These are phyloP conservation scores for Peniophora sp. DNA, from an alignment of 1,284 basidiomycete genomes.

Conservation along the genomic window DNA sequence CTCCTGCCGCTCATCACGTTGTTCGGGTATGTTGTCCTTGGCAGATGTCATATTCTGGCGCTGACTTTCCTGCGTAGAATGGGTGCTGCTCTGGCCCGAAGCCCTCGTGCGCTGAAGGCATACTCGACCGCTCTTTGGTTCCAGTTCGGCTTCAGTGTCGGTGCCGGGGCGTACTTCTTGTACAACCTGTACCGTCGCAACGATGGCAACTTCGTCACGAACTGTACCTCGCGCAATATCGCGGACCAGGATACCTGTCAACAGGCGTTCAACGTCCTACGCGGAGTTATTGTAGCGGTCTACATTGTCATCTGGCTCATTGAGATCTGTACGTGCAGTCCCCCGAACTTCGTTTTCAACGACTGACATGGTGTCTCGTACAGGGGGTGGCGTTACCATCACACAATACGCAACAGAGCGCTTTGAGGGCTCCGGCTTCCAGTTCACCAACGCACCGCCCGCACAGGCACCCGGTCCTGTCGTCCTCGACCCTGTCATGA, in stretches of 20 bases:
- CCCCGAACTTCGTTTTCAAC: background rate
- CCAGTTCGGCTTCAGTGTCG: constrained; percentile 38
- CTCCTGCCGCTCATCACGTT: constrained; percentile 38
- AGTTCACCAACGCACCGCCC: background rate
- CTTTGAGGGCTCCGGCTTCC: background rate
- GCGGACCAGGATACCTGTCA: constrained; percentile 26
- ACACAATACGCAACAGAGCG: background rate
- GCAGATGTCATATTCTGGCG: background rate
- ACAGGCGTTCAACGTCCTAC: constrained; percentile 13
- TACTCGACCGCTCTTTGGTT: constrained; percentile 39
- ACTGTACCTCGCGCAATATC: constrained; percentile 16
- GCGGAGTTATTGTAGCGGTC: constrained; percentile 14
- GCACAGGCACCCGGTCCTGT: background rate
- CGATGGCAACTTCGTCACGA: constrained; percentile 25
- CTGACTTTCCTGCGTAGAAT: constrained; percentile 25
- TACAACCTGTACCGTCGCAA: constrained; percentile 32
- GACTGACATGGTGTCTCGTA: background rate
- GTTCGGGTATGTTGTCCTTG: constrained; percentile 37
- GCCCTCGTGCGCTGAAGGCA: constrained; percentile 35
- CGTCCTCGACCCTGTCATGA: background rate
- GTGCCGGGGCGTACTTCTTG: constrained; percentile 36
- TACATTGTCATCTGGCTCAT: constrained; percentile 33
- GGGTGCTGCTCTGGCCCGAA: constrained; percentile 38
- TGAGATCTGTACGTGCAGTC: constrained; percentile 37
- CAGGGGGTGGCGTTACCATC: background rate